Base-by-base conservation (phyloP, 495 filamentous ascomycete species). In the Trichoderma reesei region DNA sequence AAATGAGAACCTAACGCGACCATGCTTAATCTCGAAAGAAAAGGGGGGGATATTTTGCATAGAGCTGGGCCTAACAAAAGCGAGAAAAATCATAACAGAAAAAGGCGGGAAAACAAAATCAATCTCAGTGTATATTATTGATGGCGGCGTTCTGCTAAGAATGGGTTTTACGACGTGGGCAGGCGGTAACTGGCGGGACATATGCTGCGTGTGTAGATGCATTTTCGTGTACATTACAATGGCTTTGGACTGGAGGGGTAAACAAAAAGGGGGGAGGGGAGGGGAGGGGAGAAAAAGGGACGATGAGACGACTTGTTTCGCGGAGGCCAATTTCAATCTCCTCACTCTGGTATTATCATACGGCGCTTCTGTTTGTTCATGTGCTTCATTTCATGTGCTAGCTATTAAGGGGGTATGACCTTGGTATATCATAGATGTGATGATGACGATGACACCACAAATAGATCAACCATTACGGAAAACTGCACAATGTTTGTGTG, bases 241-340 rank as follows among this genome's bases (percentile, higher is more conserved):
- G 34, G 20, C 51, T 31, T 20, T 9, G 18, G 26, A 9, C 3
- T 56, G 2, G 13, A 11, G 5, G 7, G 48, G n/a, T n/a, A 56
- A 34, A 56, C 2, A 56, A 56, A n/a, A 48, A 33, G 51, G 13
- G 20, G 20, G 51, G 51, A 11, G 26, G 11, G 34, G 18, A 48
- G 18, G 44, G 26, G 26, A 26, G 26, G 26, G 26, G 26, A 26
- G 26, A 26, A 26, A 26, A 26, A 26, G 51, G 20, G 51, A 33
- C 31, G 51, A 56, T 14, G 51, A 56, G 51, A 56, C 26, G 4
- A 0, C 26, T 54, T 20, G 9, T 48, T 48, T 48, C 44, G 44
- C 31, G 26, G 26, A 56, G 51, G 26, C 51, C 51, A 56, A 56
- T 56, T 20, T 56, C 51, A 56, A 56, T 56, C 51, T 56, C 51